phyloP scores from a whole-genome alignment of 305 asterid species.

The Andrographis paniculata region DNA sequence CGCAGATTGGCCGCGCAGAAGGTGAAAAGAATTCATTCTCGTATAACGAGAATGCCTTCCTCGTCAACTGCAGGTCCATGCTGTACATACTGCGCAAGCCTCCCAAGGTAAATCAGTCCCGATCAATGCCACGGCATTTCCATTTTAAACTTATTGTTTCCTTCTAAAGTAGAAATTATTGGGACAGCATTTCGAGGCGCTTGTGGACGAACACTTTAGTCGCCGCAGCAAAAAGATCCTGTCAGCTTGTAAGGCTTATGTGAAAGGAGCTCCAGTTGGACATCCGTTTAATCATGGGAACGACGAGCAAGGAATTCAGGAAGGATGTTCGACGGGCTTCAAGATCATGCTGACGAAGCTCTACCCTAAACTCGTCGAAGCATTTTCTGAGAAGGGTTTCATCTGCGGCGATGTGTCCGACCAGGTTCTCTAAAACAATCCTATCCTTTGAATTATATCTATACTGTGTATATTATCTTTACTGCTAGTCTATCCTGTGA shows the following conservation, averaged over 20 bases:
- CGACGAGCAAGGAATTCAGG: conserved; percentile 27
- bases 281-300: conserved; percentile 28
- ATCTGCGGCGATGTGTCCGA: conserved; percentile 34
- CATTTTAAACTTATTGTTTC: not conserved
- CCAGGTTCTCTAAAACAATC: conserved; percentile 21
- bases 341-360: conserved; percentile 86
- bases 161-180: not conserved
- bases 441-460: conserved; percentile 10
- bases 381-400: conserved; percentile 59
- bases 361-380: conserved; percentile 65
- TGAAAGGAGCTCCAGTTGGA: conserved; percentile 75
- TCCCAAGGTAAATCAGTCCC: conserved; percentile 48
- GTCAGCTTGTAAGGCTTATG: conserved; percentile 61
- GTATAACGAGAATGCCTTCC: conserved; percentile 89
- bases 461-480: conserved; percentile 18
- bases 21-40: conserved; percentile 78
- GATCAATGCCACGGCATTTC: conserved; percentile 4
- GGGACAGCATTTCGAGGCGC: conserved; percentile 88
- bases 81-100: conserved; percentile 68
- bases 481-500: too few relatives aligned
- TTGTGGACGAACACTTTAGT: conserved; percentile 68
- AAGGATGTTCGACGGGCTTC: conserved; percentile 84
- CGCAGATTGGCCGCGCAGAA: conserved; percentile 74
- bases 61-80: conserved; percentile 82
- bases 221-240: conserved; percentile 43